Conservation (phyloP, 1,284 basidiomycete species). For the Kwoniella shivajii region DNA sequence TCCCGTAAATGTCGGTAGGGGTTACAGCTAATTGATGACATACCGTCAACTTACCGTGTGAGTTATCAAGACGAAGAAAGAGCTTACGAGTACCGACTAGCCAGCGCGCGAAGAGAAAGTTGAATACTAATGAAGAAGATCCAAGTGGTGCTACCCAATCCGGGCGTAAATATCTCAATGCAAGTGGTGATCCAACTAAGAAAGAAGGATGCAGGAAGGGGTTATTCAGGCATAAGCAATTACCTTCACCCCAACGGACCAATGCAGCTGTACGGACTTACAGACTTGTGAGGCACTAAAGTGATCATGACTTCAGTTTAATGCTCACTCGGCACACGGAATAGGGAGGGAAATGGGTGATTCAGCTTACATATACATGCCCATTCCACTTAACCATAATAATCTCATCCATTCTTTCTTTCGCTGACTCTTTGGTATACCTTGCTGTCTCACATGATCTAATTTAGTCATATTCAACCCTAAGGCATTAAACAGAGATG, state of each 20-base stretch:
- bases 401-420: conserved; percentile 48
- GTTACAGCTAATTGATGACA: conserved; percentile 44
- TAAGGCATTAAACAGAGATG: conserved; percentile 51
- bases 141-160: conserved; percentile 56
- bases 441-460: conserved; percentile 50
- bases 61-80: neutral
- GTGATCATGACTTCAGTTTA: conserved; percentile 10
- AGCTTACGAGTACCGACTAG: conserved; percentile 54
- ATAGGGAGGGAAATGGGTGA: neutral
- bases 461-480: conserved; percentile 55
- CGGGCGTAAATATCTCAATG: conserved; percentile 52
- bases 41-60: conserved; percentile 13
- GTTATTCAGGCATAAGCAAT: too few relatives aligned
- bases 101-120: conserved; percentile 54
- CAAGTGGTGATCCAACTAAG: conserved; percentile 53
- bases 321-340: neutral
- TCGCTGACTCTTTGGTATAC: conserved; percentile 44
- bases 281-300: conserved; percentile 51
- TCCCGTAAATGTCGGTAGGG: conserved; percentile 50
- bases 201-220: neutral
- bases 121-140: conserved; percentile 52
- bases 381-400: conserved; percentile 54
- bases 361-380: conserved; percentile 52
- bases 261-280: conserved; percentile 29
- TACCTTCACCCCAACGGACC: too few relatives aligned